Evolutionary conservation across 2,329 filamentous ascomycete genomes (phyloP).

Genomic region (Penicillium griseofulvum): DNA sequence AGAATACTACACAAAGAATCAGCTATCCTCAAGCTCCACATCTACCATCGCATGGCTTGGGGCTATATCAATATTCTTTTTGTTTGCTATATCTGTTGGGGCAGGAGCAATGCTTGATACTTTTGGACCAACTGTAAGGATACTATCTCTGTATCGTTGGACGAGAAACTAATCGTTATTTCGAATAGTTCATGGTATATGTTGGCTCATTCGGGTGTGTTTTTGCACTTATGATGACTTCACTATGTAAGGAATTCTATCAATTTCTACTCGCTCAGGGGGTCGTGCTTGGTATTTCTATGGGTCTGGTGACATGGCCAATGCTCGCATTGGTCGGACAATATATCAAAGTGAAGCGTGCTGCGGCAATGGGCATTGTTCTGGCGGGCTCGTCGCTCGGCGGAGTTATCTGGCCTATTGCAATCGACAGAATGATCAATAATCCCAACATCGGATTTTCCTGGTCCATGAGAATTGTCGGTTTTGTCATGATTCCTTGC

Average conservation of each 20-base stretch:
- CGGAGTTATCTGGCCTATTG: slow-evolving; percentile 38
- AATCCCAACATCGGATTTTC: slow-evolving; percentile 27
- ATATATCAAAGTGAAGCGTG: slow-evolving; percentile 31
- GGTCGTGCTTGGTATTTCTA: slow-evolving; percentile 31
- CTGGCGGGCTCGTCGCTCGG: slow-evolving; percentile 36
- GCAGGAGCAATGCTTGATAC: slow-evolving; percentile 33
- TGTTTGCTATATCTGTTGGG: slow-evolving; percentile 29
- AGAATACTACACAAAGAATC: slow-evolving; percentile 29
- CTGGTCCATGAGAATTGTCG: slow-evolving; percentile 42
- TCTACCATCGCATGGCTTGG: slow-evolving; percentile 39
- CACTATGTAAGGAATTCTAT: slow-evolving; percentile 36
- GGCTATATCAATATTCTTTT: slow-evolving; percentile 31
- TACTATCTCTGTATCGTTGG: not conserved
- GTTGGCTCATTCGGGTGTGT: slow-evolving; percentile 28
- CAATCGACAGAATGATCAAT: slow-evolving; percentile 30
- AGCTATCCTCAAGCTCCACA: slow-evolving; percentile 25
- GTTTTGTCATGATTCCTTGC: slow-evolving; percentile 43
- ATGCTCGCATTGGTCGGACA: slow-evolving; percentile 31
- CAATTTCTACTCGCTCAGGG: slow-evolving; percentile 43
- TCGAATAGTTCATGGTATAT: slow-evolving; percentile 27
- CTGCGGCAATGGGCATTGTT: slow-evolving; percentile 33
- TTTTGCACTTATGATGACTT: slow-evolving; percentile 39
- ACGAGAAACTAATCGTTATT: too few relatives aligned
- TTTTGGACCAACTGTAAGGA: slow-evolving; percentile 30
- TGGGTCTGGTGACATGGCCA: slow-evolving; percentile 32